Conservation (phyloP, 2,329 filamentous ascomycete species). For the Trichothecium sympodiale region DNA sequence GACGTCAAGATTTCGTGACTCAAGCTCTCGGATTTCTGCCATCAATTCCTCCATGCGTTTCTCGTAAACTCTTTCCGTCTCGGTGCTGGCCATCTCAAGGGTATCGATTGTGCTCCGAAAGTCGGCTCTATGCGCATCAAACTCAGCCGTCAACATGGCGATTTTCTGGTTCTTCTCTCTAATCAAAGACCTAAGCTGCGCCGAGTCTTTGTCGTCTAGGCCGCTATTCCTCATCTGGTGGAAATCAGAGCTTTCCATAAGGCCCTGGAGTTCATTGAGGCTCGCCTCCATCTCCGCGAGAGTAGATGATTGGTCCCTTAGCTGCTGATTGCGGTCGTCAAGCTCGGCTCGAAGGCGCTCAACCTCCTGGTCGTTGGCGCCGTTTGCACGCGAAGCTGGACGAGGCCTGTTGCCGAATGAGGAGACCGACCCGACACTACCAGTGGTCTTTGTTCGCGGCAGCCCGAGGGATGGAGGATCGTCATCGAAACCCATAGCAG, state of each 20-base stretch:
- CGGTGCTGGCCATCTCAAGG: conserved; percentile 85
- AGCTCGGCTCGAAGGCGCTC: conserved; percentile 62
- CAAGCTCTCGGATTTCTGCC: conserved; percentile 70
- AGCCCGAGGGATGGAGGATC: conserved; percentile 42
- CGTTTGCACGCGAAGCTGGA: conserved; percentile 41
- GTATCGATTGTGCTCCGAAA: conserved; percentile 97
- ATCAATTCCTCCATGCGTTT: conserved; percentile 80
- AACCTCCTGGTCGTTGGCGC: conserved; percentile 57
- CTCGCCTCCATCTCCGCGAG: conserved; percentile 85
- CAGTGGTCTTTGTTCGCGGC: conserved; percentile 36
- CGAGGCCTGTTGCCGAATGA: conserved; percentile 42
- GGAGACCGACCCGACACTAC: conserved; percentile 41
- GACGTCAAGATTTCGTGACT: conserved; percentile 77
- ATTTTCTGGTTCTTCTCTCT: conserved; percentile 97
- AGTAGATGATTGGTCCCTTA: conserved; percentile 77
- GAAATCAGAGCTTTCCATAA: conserved; percentile 51
- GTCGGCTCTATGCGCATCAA: conserved; percentile 88
- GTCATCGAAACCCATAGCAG: conserved; percentile 48
- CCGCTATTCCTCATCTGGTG: conserved; percentile 30
- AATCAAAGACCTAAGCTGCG: conserved; percentile 69
- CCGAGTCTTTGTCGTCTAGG: conserved; percentile 58
- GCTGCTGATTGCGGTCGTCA: conserved; percentile 72
- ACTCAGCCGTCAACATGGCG: conserved; percentile 81
- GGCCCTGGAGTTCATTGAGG: conserved; percentile 60
- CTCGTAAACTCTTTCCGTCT: conserved; percentile 94